phyloP scores from a whole-genome alignment of 768 basidiomycete species.

The Podaxis pistillaris region DNA sequence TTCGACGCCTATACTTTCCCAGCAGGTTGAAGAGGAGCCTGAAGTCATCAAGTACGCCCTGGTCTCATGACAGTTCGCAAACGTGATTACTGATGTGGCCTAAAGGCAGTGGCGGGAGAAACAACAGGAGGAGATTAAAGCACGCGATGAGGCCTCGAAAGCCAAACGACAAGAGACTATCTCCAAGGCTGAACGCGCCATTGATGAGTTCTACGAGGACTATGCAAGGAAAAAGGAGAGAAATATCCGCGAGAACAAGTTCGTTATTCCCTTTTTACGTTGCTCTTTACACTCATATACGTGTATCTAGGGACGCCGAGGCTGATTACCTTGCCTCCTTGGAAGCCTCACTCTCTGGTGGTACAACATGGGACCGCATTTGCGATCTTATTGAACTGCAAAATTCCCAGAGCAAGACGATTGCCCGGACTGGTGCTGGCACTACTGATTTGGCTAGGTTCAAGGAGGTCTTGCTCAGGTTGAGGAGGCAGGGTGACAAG shows the following conservation, averaged over 20 bases:
- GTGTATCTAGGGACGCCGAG: constrained; percentile 72
- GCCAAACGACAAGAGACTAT: constrained; percentile 80
- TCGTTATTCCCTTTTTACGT: constrained; percentile 9
- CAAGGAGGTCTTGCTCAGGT: constrained; percentile 87
- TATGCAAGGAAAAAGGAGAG: constrained; percentile 88
- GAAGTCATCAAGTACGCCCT: constrained; percentile 74
- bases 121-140: constrained; percentile 80
- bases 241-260: constrained; percentile 96
- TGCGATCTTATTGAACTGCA: constrained; percentile 82
- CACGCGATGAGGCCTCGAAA: constrained; percentile 79
- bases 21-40: constrained; percentile 77
- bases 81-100: constrained; percentile 3
- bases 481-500: constrained; percentile 86
- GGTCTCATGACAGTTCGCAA: background rate
- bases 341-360: constrained; percentile 74
- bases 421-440: constrained; percentile 80
- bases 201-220: constrained; percentile 89
- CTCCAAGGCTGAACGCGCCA: constrained; percentile 77
- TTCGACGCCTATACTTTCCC: constrained; percentile 71
- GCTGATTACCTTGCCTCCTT: constrained; percentile 73
- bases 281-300: background rate
- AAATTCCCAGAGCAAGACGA: constrained; percentile 97
- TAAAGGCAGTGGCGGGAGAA: constrained; percentile 83
- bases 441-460: constrained; percentile 88
- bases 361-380: constrained; percentile 97